Evolutionary conservation across 1,139 yeast species (phyloP).

Genomic region (Diutina rugosa): DNA sequence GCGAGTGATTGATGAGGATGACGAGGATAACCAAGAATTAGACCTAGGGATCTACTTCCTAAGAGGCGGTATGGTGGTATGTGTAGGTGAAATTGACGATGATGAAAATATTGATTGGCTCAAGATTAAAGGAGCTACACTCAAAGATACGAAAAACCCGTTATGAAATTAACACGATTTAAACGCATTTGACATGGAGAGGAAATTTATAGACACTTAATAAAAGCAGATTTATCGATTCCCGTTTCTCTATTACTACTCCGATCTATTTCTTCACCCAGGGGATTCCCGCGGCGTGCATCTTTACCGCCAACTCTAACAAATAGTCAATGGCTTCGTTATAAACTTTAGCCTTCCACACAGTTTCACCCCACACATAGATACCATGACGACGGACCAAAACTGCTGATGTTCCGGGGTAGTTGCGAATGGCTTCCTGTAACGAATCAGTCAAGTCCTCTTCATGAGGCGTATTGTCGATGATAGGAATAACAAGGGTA

Average conservation of each 20-base stretch:
- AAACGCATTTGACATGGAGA: background rate
- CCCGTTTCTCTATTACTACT: background rate
- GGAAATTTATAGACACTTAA: background rate
- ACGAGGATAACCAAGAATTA: constrained; percentile 35
- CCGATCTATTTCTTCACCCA: constrained; percentile 11
- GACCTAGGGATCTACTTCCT: constrained; percentile 52
- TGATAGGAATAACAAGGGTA: constrained; percentile 72
- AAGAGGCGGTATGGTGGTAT: constrained; percentile 75
- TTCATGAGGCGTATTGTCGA: constrained; percentile 82
- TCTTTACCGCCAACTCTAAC: constrained; percentile 72
- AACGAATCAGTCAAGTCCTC: constrained; percentile 68
- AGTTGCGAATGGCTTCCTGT: constrained; percentile 45
- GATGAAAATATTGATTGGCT: constrained; percentile 50
- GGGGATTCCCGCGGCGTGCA: constrained; percentile 52
- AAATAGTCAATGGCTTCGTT: constrained; percentile 90
- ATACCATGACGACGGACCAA: constrained; percentile 90
- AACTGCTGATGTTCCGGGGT: constrained; percentile 76
- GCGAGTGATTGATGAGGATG: constrained; percentile 24
- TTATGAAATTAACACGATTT: constrained; percentile 8
- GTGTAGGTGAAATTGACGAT: constrained; percentile 60
- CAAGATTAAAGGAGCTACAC: constrained; percentile 23
- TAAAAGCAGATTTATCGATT: background rate
- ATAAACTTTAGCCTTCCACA: constrained; percentile 86
- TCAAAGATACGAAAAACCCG: constrained; percentile 32
- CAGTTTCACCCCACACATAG: constrained; percentile 88